Percentiles rank a stretch among this genome's conserved stretches.
Conservation (phyloP, 352 stramenopile genomes). For the Globisporangium heterothallicum region DNA sequence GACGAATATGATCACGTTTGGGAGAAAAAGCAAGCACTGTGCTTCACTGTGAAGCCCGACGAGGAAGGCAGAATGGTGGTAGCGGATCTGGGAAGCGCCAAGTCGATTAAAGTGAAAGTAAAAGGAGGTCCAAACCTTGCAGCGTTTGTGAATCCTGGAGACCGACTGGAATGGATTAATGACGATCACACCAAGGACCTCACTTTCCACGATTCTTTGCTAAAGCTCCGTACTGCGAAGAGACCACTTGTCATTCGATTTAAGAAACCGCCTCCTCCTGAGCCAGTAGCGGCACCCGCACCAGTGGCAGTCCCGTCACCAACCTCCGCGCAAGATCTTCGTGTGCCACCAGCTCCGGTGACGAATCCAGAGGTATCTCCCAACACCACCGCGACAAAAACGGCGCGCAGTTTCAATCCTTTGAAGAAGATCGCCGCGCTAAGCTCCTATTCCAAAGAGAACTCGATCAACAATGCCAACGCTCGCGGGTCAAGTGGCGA, state of each 20-base stretch:
- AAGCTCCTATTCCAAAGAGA: conserved; percentile 40
- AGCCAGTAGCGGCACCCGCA: conserved; percentile 17
- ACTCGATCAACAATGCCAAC: conserved; percentile 33
- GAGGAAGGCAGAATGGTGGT: conserved; percentile 66
- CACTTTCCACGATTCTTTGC: conserved; percentile 77
- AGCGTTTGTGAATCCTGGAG: conserved; percentile 49
- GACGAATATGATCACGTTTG: conserved; percentile 86
- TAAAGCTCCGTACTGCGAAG: conserved; percentile 81
- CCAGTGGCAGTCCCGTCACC: conserved; percentile 16
- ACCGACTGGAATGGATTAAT: conserved; percentile 80
- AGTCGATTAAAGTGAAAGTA: conserved; percentile 83
- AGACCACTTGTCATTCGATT: conserved; percentile 80
- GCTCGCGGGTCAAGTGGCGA: conserved; percentile 11
- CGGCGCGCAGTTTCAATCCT: conserved; percentile 41
- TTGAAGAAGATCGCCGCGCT: conserved; percentile 59
- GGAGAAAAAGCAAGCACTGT: conserved; percentile 86
- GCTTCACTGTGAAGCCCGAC: conserved; percentile 74
- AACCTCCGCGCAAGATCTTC: background rate
- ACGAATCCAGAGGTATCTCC: conserved; percentile 13
- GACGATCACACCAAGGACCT: conserved; percentile 67
- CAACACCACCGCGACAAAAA: background rate
- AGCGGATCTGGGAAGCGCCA: conserved; percentile 74
- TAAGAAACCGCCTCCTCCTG: conserved; percentile 57
- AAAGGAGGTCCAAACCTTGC: conserved; percentile 54
- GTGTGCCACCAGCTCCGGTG: conserved; percentile 13